These are phyloP conservation scores for Phytophthora sp. DNA, from an alignment of 352 stramenopile species.

Conservation along the genomic window DNA sequence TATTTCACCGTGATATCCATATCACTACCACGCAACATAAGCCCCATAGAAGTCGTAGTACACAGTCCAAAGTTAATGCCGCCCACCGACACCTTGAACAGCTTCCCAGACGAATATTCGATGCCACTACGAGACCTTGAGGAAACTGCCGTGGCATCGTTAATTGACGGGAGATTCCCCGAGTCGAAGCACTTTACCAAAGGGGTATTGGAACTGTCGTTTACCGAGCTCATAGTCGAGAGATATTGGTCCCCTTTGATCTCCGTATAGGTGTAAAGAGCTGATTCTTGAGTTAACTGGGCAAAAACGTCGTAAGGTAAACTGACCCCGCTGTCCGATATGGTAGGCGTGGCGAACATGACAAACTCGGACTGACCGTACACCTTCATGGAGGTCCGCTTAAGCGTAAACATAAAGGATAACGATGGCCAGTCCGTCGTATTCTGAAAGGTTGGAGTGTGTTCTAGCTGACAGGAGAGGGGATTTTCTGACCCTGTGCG, in stretches of 20 bases:
- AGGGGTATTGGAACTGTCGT: background rate
- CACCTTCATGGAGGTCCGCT: constrained; percentile 35
- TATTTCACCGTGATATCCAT: constrained; percentile 22
- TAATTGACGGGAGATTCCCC: constrained; percentile 16
- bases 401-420: constrained; percentile 29
- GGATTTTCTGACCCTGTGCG: background rate
- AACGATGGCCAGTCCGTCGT: constrained; percentile 25
- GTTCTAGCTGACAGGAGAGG: background rate
- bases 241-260: constrained; percentile 27
- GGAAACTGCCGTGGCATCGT: background rate
- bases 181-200: constrained; percentile 19
- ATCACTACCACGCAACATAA: constrained; percentile 13
- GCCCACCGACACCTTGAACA: constrained; percentile 16
- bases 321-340: constrained; percentile 1
- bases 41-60: background rate
- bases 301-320: constrained; percentile 34
- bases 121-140: background rate
- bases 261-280: constrained; percentile 32
- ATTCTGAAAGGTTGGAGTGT: background rate
- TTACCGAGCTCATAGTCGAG: constrained; percentile 16
- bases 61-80: constrained; percentile 15
- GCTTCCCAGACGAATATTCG: constrained; percentile 7
- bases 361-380: constrained; percentile 32
- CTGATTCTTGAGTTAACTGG: constrained; percentile 10
- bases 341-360: constrained; percentile 30